Evolutionary conservation across 139 green algal species (phyloP).

Genomic region (Chlorella vulgaris): DNA sequence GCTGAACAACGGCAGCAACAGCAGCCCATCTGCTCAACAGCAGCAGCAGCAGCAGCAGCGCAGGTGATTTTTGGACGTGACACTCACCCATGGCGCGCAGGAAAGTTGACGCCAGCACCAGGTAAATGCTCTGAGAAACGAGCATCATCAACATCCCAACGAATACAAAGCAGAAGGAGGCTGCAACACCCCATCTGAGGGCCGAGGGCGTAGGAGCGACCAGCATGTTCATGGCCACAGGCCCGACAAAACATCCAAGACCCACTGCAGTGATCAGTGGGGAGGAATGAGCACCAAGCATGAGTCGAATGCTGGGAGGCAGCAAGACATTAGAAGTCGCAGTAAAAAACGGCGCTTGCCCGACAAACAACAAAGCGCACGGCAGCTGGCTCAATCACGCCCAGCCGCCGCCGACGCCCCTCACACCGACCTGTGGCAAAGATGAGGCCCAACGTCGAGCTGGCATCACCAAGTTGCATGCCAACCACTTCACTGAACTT

Average conservation of each 20-base stretch:
- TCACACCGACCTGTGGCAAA: conserved; percentile 47
- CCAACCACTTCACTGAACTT: conserved; percentile 35
- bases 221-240: conserved; percentile 47
- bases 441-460: conserved; percentile 50
- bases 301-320: background rate
- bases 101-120: conserved; percentile 38
- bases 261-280: conserved; percentile 35
- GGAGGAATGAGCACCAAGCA: background rate
- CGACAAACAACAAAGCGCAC: background rate
- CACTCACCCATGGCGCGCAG: conserved; percentile 39
- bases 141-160: conserved; percentile 34
- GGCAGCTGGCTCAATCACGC: background rate
- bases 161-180: conserved; percentile 31
- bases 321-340: background rate
- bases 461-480: conserved; percentile 48
- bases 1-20: too few species aligned
- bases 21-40: background rate
- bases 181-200: conserved; percentile 32
- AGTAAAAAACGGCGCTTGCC: background rate
- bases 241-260: conserved; percentile 54
- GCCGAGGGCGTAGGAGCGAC: background rate
- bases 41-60: background rate
- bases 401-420: background rate
- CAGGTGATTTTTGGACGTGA: background rate
- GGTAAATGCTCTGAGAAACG: conserved; percentile 23